phyloP scores from a whole-genome alignment of 83 land plant species.

The Diphasiastrum complanatum region DNA sequence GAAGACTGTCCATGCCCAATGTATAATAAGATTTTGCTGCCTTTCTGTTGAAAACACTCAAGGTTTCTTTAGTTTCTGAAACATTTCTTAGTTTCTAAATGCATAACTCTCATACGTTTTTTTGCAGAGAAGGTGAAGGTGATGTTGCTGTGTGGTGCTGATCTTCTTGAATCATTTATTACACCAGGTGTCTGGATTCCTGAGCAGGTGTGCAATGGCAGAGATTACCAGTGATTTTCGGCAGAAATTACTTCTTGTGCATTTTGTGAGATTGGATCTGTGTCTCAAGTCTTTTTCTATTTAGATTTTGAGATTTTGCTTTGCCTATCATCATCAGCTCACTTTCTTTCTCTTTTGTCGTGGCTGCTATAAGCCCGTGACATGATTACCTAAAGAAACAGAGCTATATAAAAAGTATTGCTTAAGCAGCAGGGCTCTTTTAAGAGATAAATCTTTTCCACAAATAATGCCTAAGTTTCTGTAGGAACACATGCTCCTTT shows the following conservation, averaged over 20 bases:
- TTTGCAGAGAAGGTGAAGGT: slow-evolving; percentile 27
- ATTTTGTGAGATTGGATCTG: background rate
- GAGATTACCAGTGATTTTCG: background rate
- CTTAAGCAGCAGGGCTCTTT: no score
- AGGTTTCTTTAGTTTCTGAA: background rate
- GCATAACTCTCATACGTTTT: background rate
- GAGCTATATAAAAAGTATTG: no score
- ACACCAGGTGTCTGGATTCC: slow-evolving; percentile 25
- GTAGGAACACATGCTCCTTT: no score
- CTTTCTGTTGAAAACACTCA: background rate
- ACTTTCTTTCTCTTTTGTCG: no score
- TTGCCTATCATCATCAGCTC: no score
- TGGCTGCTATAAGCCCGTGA: no score
- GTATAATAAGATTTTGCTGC: background rate
- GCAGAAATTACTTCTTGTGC: background rate
- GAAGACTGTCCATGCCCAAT: no score
- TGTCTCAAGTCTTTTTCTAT: slow-evolving; percentile 1
- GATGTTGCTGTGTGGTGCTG: slow-evolving; percentile 28
- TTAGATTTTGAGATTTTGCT: no score
- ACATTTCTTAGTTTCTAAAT: background rate
- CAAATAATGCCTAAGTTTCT: no score
- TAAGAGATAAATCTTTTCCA: no score
- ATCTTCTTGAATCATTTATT: slow-evolving; percentile 26
- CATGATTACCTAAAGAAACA: no score
- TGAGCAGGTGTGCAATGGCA: slow-evolving; percentile 13